phyloP scores from a whole-genome alignment of 257 asterid genomes.

The Scutellaria minor region DNA sequence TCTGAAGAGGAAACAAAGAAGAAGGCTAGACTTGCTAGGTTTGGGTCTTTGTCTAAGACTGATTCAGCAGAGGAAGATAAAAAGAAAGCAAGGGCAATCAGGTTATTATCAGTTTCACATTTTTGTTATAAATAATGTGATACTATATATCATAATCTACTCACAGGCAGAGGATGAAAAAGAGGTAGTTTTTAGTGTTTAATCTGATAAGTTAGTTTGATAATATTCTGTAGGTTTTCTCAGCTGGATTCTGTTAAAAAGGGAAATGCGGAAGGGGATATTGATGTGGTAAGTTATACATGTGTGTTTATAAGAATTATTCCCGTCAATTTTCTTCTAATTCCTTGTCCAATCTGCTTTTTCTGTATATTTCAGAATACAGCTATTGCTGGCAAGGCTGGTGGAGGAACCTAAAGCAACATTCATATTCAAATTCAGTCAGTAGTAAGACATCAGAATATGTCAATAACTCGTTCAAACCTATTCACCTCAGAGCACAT shows the following conservation, averaged over 20 bases:
- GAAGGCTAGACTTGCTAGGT: conserved; percentile 75
- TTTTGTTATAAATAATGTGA: neutral
- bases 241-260: conserved; percentile 39
- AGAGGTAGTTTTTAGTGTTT: neutral
- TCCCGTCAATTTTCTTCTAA: neutral
- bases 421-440: neutral
- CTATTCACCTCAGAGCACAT: conserved; percentile 22
- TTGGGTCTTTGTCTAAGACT: conserved; percentile 51
- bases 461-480: neutral
- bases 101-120: conserved; percentile 43
- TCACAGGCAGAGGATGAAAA: neutral
- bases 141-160: neutral
- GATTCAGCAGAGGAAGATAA: conserved; percentile 67
- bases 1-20: conserved; percentile 67
- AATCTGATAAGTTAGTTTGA: conserved; percentile 19
- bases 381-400: conserved; percentile 37
- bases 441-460: conserved; percentile 35
- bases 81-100: conserved; percentile 57
- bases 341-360: neutral
- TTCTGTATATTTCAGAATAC: conserved; percentile 38
- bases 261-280: conserved; percentile 34
- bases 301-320: conserved; percentile 19
- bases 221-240: conserved; percentile 43
- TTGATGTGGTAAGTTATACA: conserved; percentile 46
- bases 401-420: conserved; percentile 40